Evolutionary conservation across 2,329 filamentous ascomycete species (phyloP).

Genomic region (Didymella keratinophila): DNA sequence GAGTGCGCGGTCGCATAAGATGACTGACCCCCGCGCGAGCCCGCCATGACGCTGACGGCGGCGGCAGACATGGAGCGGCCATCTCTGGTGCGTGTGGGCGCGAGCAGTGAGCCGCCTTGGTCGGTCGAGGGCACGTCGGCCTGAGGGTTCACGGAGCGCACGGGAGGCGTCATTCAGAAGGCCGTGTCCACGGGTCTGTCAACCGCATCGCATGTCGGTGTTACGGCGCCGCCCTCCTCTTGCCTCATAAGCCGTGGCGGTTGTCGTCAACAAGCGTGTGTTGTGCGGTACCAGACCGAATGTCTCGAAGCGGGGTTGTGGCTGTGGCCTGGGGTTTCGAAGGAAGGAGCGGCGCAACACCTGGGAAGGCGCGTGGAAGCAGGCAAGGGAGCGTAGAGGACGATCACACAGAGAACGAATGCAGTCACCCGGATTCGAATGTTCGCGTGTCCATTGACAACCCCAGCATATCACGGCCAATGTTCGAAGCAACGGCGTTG

Average conservation of each 20-base stretch:
- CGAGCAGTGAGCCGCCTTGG: slow-evolving; percentile 53
- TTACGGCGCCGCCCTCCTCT: slow-evolving; percentile 40
- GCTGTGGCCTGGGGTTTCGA: slow-evolving; percentile 22
- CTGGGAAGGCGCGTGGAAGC: slow-evolving; percentile 18
- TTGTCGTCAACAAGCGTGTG: slow-evolving; percentile 27
- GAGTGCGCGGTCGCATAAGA: slow-evolving; percentile 71
- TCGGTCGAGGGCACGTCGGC: slow-evolving; percentile 44
- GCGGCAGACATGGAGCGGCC: slow-evolving; percentile 63
- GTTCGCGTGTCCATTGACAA: slow-evolving; percentile 12
- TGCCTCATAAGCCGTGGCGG: slow-evolving; percentile 45
- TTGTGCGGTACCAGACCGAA: slow-evolving; percentile 25
- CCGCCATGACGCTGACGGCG: slow-evolving; percentile 63
- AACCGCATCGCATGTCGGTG: slow-evolving; percentile 50
- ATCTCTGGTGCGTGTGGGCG: slow-evolving; percentile 59
- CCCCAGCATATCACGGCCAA: slow-evolving; percentile 2
- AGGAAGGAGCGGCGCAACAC: slow-evolving; percentile 23
- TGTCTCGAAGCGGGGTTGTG: slow-evolving; percentile 26
- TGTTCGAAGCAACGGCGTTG: slow-evolving; percentile 13
- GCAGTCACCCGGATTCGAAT: slow-evolving; percentile 7
- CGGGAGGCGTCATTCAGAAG: slow-evolving; percentile 53
- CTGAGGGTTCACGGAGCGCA: slow-evolving; percentile 52
- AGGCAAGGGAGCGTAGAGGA: slow-evolving; percentile 23
- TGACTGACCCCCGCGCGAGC: slow-evolving; percentile 69
- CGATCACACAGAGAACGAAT: slow-evolving; percentile 18
- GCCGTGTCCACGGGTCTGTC: slow-evolving; percentile 47